A percentile compares a stretch with the other conserved stretches of the same genome.
Conservation (phyloP, 2,329 filamentous ascomycete species). For the Trichoderma cornu-damae region DNA sequence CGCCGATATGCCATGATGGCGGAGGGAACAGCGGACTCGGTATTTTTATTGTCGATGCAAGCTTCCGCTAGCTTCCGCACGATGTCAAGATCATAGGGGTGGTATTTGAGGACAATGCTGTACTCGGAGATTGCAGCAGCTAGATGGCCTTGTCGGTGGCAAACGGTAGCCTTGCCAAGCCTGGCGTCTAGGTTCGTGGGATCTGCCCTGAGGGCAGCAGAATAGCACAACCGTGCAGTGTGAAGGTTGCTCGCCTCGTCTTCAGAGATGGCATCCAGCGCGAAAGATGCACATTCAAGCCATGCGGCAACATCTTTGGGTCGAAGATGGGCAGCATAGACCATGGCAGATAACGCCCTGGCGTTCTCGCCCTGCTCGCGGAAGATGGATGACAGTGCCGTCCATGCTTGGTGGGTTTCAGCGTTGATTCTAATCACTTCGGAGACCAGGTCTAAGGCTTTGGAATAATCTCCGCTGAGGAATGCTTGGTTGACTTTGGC, state of each 20-base stretch:
- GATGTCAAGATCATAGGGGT: conserved; percentile 50
- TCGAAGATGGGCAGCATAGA: conserved; percentile 58
- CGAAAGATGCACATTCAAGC: conserved; percentile 55
- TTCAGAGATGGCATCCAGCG: conserved; percentile 45
- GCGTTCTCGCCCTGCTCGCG: conserved; percentile 54
- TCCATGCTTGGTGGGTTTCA: conserved; percentile 62
- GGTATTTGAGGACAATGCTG: conserved; percentile 47
- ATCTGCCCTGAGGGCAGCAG: conserved; percentile 54
- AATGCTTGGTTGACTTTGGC: conserved; percentile 64
- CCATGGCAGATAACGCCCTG: conserved; percentile 54
- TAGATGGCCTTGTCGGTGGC: conserved; percentile 51
- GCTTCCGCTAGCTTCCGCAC: conserved; percentile 54
- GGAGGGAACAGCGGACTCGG: conserved; percentile 34
- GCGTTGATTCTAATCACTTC: conserved; percentile 65
- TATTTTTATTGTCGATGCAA: conserved; percentile 47
- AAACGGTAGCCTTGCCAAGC: conserved; percentile 54
- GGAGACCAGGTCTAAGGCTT: conserved; percentile 53
- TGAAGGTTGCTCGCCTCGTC: conserved; percentile 47
- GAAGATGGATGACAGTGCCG: conserved; percentile 55
- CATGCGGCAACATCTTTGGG: conserved; percentile 57
- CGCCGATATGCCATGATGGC: conserved; percentile 47
- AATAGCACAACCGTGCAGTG: conserved; percentile 55
- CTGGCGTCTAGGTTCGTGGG: conserved; percentile 53
- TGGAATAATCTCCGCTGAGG: conserved; percentile 55
- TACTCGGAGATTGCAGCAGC: conserved; percentile 54